phyloP scores from a whole-genome alignment of 768 basidiomycete genomes.

The Lactarius trivialis region DNA sequence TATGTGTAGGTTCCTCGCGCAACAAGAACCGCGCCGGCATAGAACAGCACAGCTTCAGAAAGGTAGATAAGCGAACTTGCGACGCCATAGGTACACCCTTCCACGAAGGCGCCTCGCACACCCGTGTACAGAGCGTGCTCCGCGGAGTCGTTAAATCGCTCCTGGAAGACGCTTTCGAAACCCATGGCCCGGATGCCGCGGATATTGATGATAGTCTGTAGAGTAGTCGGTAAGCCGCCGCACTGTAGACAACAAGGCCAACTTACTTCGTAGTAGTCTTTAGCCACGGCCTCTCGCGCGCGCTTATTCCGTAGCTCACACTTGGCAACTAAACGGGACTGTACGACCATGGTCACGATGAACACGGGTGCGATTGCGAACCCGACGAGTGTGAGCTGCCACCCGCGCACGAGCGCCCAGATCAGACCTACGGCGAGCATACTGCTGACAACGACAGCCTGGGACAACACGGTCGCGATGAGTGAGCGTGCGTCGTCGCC shows the following conservation, averaged over 20 bases:
- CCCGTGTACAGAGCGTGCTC: constrained; percentile 59
- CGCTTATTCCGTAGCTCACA: constrained; percentile 78
- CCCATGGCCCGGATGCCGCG: constrained; percentile 85
- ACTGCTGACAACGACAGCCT: constrained; percentile 61
- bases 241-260: constrained; percentile 5
- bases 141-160: constrained; percentile 60
- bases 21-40: constrained; percentile 83
- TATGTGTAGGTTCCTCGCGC: constrained; percentile 77
- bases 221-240: background rate
- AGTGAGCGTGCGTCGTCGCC: constrained; percentile 81
- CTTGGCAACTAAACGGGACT: constrained; percentile 62
- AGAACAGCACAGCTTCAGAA: constrained; percentile 87
- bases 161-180: constrained; percentile 62
- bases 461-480: constrained; percentile 64
- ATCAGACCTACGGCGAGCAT: constrained; percentile 82
- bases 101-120: constrained; percentile 74
- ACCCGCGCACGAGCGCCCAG: constrained; percentile 85
- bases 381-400: constrained; percentile 91
- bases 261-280: constrained; percentile 77
- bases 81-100: constrained; percentile 79
- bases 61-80: constrained; percentile 81
- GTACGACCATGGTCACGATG: constrained; percentile 62
- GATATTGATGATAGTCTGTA: constrained; percentile 70
- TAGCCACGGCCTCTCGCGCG: constrained; percentile 79
- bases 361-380: constrained; percentile 85